Percentiles rank a stretch among this genome's conserved stretches.
Evolutionary conservation across 495 filamentous ascomycete genomes (phyloP).

Genomic region (Hyaloscypha bicolor): DNA sequence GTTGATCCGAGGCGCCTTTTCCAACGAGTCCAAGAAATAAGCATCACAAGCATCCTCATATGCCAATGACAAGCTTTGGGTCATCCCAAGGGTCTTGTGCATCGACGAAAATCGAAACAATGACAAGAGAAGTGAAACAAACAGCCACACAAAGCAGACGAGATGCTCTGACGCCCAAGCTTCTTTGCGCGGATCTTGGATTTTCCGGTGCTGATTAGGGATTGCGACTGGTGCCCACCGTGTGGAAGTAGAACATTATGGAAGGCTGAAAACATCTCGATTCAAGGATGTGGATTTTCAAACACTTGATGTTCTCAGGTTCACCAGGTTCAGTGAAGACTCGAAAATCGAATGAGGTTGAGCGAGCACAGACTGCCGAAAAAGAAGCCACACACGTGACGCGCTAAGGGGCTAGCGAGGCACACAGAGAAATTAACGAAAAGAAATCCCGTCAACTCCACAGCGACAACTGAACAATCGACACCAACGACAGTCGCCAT

Average conservation of each 20-base stretch:
- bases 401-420: conserved; percentile 9
- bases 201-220: neutral
- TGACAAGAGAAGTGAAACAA: conserved; percentile 6
- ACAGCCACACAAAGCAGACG: neutral
- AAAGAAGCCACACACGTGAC: conserved; percentile 4
- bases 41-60: neutral
- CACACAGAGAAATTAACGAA: conserved; percentile 10
- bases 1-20: too few species aligned
- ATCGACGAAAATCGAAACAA: conserved; percentile 5
- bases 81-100: neutral
- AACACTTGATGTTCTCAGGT: neutral
- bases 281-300: neutral
- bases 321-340: neutral
- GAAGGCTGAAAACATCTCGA: neutral
- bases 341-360: neutral
- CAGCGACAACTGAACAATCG: conserved; percentile 30
- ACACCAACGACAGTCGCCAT: conserved; percentile 34
- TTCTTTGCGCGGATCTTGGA: neutral
- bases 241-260: neutral
- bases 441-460: conserved; percentile 4
- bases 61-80: neutral
- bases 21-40: neutral
- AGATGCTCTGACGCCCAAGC: neutral
- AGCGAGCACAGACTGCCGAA: neutral
- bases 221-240: neutral